A percentile compares a stretch with the other conserved stretches of the same genome.
phyloP scores from a whole-genome alignment of 2,329 filamentous ascomycete genomes.

The Nothophaeocryptopus gaeumannii region DNA sequence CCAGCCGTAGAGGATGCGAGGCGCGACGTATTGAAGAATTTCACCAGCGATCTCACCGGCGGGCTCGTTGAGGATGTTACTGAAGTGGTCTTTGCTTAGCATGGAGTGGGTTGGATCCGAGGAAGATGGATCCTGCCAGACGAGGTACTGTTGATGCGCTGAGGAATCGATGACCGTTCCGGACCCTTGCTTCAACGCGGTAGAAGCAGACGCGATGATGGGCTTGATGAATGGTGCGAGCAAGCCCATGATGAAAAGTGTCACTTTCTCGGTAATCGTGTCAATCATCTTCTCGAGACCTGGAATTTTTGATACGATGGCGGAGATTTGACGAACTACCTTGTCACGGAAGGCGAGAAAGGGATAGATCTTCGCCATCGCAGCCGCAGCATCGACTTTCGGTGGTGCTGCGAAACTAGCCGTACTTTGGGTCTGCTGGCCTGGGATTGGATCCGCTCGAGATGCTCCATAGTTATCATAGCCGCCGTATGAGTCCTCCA shows the following conservation, averaged over 20 bases:
- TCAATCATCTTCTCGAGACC: slow-evolving; percentile 87
- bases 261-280: slow-evolving; percentile 88
- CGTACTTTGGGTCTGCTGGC: slow-evolving; percentile 41
- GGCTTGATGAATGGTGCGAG: slow-evolving; percentile 89
- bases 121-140: slow-evolving; percentile 48
- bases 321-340: slow-evolving; percentile 82
- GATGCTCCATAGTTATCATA: slow-evolving; percentile 20
- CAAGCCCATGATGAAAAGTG: slow-evolving; percentile 85
- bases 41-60: slow-evolving; percentile 48
- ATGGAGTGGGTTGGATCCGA: slow-evolving; percentile 53
- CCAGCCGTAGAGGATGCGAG: slow-evolving; percentile 88
- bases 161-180: slow-evolving; percentile 61
- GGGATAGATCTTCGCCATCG: slow-evolving; percentile 74
- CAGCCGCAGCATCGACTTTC: slow-evolving; percentile 26
- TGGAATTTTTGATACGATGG: slow-evolving; percentile 85
- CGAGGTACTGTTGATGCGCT: slow-evolving; percentile 50
- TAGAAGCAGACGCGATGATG: slow-evolving; percentile 82
- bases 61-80: slow-evolving; percentile 50
- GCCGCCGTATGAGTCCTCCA: slow-evolving; percentile 22
- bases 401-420: slow-evolving; percentile 28
- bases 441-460: slow-evolving; percentile 13
- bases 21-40: slow-evolving; percentile 82
- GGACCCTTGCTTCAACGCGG: slow-evolving; percentile 81
- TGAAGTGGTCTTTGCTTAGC: slow-evolving; percentile 53
- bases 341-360: slow-evolving; percentile 92